Evolutionary conservation across 1,284 basidiomycete genomes (phyloP), one percentile per base, ranked within the genome.

Genomic region (Boletus semigastroideus): DNA sequence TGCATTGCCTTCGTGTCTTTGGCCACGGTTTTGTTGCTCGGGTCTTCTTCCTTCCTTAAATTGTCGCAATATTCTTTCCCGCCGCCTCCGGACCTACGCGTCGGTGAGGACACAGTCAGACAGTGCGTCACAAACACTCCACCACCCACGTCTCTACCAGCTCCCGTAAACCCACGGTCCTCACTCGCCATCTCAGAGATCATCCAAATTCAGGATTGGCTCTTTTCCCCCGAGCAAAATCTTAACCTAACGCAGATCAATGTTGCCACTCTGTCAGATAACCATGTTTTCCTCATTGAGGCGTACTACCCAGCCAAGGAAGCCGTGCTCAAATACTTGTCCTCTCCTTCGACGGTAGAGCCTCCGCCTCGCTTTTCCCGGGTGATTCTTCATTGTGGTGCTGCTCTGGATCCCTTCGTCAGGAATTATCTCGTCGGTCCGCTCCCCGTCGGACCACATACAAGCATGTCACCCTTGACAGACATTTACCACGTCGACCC

Each of bases 381-480:
- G 46, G 80, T 78, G 16, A 73, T 77, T 11, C 68, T 86, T 46
- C 76, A 82, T 57, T 78, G 80, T 59, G 82, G 81, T 33, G 72
- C 70, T 12, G 64, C 62, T 12, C 49, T 55, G 5, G 67, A 67
- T 3, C 81, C 82, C 11, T 59, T 70, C 11, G 72, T 83, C 20
- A 72, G 69, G 56, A 77, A 82, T 57, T 82, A 82, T 59, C 69
- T 82, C 8, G 75, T 84, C 28, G 83, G 82, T 0, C 83, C 82
- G 1, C 69, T 84, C 12, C 82, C 82, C 1, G 65, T 78, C 19
- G 62, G 68, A 33, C 41, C 56, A 12, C 56, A 65, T 34, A 79
- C 78, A 11, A 60, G 39, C 19, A 67, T 79, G 48, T 62, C 64
- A 14, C 63, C 67, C 19, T 65, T 79, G 46, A 77, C 65, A n/a